phyloP scores from a whole-genome alignment of 306 rosid species.

The Delonix regia region DNA sequence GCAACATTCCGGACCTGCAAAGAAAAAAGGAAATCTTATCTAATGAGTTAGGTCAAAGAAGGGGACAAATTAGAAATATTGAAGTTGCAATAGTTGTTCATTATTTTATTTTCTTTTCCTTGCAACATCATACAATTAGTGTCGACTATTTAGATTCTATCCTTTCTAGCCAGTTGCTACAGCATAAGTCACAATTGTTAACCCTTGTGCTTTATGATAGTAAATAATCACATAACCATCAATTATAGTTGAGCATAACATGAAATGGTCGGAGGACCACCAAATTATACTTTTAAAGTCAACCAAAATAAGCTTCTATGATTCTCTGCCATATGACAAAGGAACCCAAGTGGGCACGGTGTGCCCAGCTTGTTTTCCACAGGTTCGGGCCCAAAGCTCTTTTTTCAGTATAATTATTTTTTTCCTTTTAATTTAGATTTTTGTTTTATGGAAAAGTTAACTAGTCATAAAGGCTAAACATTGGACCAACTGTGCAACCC shows the following conservation, averaged over 20 bases:
- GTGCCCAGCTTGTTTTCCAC: neutral
- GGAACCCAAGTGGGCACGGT: too few species aligned
- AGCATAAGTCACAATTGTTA: neutral
- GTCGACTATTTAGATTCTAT: neutral
- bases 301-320: slow-evolving; percentile 1
- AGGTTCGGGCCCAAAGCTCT: neutral
- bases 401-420: neutral
- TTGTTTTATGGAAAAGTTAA: neutral
- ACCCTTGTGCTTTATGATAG: neutral
- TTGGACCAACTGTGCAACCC: too few species aligned
- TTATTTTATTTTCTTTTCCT: slow-evolving; percentile 4
- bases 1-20: slow-evolving; percentile 93
- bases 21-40: slow-evolving; percentile 34
- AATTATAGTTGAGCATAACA: neutral
- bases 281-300: neutral
- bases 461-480: neutral
- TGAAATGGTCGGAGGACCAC: neutral
- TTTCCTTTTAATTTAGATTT: neutral
- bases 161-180: neutral
- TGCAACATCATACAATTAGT: slow-evolving; percentile 1
- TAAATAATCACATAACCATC: neutral
- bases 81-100: slow-evolving; percentile 17
- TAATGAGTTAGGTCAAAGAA: slow-evolving; percentile 2
- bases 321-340: neutral
- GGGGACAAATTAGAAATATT: slow-evolving; percentile 6